Evolutionary conservation across 2,329 filamentous ascomycete species (phyloP).

Genomic region (Geosmithia flava): DNA sequence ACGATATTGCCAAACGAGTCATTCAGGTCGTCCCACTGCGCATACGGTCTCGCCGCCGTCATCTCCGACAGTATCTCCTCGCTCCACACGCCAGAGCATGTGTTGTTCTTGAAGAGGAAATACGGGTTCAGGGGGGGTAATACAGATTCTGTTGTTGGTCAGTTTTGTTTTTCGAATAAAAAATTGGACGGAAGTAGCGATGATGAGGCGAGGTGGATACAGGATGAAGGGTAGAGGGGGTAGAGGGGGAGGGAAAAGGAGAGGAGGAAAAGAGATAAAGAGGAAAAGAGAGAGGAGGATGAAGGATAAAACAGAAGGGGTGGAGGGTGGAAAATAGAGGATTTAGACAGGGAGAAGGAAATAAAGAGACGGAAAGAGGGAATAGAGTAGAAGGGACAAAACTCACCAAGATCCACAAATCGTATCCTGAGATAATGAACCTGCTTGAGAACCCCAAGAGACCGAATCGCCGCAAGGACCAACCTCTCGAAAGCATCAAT

Average conservation of each 20-base stretch:
- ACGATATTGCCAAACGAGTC: conserved; percentile 51
- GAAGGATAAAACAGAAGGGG: no score
- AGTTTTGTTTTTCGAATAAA: no score
- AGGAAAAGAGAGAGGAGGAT: conserved; percentile 1
- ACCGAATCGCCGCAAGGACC: conserved; percentile 49
- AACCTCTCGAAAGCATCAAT: conserved; percentile 60
- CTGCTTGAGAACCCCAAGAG: conserved; percentile 44
- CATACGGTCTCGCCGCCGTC: conserved; percentile 41
- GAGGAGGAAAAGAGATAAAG: no score
- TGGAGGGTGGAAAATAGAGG: no score
- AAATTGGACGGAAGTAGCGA: no score
- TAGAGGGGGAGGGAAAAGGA: no score
- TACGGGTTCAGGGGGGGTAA: conserved; percentile 61
- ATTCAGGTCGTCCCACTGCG: conserved; percentile 47
- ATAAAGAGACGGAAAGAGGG: background rate
- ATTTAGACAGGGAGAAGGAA: no score
- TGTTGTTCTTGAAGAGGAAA: conserved; percentile 48
- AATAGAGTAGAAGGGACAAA: background rate
- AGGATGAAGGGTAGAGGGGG: no score
- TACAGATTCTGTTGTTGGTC: conserved; percentile 44
- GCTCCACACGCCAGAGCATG: conserved; percentile 62
- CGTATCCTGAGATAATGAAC: conserved; percentile 57
- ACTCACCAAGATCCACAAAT: conserved; percentile 57
- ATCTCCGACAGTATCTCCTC: conserved; percentile 52
- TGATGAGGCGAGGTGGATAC: no score